phyloP scores from a whole-genome alignment of 495 filamentous ascomycete genomes.

The Lepidopterella palustris region DNA sequence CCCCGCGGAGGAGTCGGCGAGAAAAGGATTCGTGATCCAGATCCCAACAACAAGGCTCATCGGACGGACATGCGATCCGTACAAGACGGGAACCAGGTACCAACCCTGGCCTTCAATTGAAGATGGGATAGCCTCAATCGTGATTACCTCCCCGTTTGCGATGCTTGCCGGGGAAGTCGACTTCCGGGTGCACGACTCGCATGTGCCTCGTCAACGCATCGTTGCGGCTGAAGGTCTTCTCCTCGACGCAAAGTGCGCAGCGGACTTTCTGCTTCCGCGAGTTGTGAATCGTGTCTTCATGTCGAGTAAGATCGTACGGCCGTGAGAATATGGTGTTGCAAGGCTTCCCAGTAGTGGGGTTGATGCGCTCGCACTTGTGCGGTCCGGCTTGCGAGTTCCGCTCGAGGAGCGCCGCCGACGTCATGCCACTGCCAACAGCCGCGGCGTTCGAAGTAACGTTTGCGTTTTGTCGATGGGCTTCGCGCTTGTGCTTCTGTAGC shows the following conservation, averaged over 20 bases:
- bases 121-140: background rate
- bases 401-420: constrained; percentile 45
- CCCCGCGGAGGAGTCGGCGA: background rate
- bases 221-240: constrained; percentile 91
- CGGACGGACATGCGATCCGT: background rate
- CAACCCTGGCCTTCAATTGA: background rate
- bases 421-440: constrained; percentile 40
- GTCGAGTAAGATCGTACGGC: constrained; percentile 95
- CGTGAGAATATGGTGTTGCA: constrained; percentile 95
- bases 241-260: constrained; percentile 90
- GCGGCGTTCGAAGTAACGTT: constrained; percentile 32
- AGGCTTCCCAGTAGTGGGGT: constrained; percentile 91
- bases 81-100: background rate
- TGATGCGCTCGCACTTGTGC: constrained; percentile 84
- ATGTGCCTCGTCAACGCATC: constrained; percentile 91
- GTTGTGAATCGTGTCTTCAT: constrained; percentile 98
- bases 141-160: constrained; percentile 23
- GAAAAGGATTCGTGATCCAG: background rate
- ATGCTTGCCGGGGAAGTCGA: constrained; percentile 69
- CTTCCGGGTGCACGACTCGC: constrained; percentile 80
- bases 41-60: background rate
- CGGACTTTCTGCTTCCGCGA: constrained; percentile 91
- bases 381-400: constrained; percentile 82
- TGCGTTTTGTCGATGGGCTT: constrained; percentile 61
- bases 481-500: constrained; percentile 92